Evolutionary conservation across 176 grass and related monocot genomes (phyloP), one percentile per base, ranked within the genome.

Genomic region (Eragrostis nindensis): DNA sequence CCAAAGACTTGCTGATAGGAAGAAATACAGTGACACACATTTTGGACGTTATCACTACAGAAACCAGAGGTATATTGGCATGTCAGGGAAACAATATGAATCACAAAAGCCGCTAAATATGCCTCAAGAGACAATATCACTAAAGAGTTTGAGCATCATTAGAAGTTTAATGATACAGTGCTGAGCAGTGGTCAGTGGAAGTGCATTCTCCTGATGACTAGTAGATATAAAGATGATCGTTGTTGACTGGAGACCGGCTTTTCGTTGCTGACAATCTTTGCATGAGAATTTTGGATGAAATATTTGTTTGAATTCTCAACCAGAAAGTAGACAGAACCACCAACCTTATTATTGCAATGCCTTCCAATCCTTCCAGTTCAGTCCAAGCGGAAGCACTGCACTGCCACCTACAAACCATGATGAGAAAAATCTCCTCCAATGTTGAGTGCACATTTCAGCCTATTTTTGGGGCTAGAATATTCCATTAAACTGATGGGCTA

Each of bases 371-470:
- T 47, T 77, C 41, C 16, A 1, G 17, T 32, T 45, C 1, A 17
- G 2, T 64, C 41, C 75, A 74, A 66, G 67, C 0, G 26, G 50
- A 78, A 80, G 30, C 60, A 74, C 11, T 40, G 15, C 61, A 48
- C 48, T 46, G 41, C 19, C 19, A 48, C 65, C 41, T 68, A 27
- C 21, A 74, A 68, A 45, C 12, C 13, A 16, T 68, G 50, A 11
- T 75, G 50, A 61, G 21, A 73, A 86, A 47, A 0, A 14, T 44
- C 30, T 18, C 13, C 24, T 65, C 39, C 25, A 65, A 26, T 21
- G 44, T 71, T n/a, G 16, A 57, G 5, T 36, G 26, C 21, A 40
- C 69, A 80, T 80, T 73, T 57, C 1, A 36, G 32, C 32, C 32
- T 36, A 36, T 36, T 36, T 36, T 36, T 36, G 32, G 32, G 32